Evolutionary conservation across 2,329 filamentous ascomycete species (phyloP).

Genomic region (Diaporthe sp.): DNA sequence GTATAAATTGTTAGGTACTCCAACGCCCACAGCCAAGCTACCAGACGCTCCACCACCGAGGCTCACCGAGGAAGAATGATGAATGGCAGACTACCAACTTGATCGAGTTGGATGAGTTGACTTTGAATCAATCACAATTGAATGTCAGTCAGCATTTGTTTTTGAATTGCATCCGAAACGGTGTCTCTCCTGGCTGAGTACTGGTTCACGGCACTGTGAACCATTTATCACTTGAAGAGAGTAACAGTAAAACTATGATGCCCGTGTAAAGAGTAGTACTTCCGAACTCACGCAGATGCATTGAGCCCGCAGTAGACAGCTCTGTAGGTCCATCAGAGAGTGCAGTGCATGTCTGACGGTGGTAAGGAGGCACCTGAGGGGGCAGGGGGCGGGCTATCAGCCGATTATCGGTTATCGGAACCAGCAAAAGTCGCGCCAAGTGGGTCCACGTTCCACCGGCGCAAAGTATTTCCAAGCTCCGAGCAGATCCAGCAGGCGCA

Average conservation of each 20-base stretch:
- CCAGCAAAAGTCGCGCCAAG: not conserved
- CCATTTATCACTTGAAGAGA: too few relatives aligned
- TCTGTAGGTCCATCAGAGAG: not conserved
- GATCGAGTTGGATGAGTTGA: not conserved
- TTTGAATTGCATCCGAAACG: not conserved
- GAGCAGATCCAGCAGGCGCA: slow-evolving; percentile 24
- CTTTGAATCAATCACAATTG: not conserved
- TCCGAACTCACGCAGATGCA: not conserved
- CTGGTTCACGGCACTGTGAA: too few relatives aligned
- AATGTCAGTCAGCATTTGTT: not conserved
- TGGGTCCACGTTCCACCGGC: not conserved
- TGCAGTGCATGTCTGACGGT: too few relatives aligned
- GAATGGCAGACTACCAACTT: not conserved
- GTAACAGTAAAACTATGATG: too few relatives aligned
- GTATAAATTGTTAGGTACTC: not conserved
- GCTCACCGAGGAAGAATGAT: not conserved
- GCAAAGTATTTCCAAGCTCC: slow-evolving; percentile 28
- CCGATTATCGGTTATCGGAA: slow-evolving; percentile 5
- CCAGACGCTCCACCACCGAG: not conserved
- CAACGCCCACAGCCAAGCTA: not conserved
- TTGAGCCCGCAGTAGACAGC: not conserved
- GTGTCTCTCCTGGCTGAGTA: not conserved
- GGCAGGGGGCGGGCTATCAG: not conserved
- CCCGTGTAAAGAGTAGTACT: not conserved
- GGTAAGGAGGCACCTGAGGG: too few relatives aligned